A percentile compares a stretch with the other conserved stretches of the same genome.
phyloP scores from a whole-genome alignment of 1,139 yeast genomes.

The Scheffersomyces insectosa region DNA sequence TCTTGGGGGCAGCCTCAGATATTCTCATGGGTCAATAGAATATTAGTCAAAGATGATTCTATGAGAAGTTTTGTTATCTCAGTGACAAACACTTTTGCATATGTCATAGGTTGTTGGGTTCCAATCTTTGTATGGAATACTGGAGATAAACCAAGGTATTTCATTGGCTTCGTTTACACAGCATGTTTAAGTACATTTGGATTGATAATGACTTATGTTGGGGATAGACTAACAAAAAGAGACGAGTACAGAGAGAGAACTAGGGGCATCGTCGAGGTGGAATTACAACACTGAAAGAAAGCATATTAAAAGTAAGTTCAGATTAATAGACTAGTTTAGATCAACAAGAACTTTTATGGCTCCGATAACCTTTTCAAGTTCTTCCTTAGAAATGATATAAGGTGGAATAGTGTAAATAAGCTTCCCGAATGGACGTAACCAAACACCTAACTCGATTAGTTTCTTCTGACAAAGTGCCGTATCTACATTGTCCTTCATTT shows the following conservation, averaged over 20 bases:
- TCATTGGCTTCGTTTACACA: slow-evolving; percentile 52
- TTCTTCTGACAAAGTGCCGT: slow-evolving; percentile 15
- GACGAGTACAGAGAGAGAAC: slow-evolving; percentile 5
- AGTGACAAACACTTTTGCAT: slow-evolving; percentile 51
- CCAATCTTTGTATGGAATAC: slow-evolving; percentile 36
- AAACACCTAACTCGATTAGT: slow-evolving; percentile 18
- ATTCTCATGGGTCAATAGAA: slow-evolving; percentile 57
- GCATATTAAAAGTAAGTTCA: neutral
- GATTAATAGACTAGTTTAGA: neutral
- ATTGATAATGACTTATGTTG: slow-evolving; percentile 29
- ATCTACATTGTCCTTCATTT: slow-evolving; percentile 18
- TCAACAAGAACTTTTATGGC: neutral
- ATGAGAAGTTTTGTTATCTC: slow-evolving; percentile 53
- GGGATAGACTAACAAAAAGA: slow-evolving; percentile 9
- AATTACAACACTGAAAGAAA: neutral
- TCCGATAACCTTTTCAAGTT: slow-evolving; percentile 3
- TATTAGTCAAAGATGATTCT: slow-evolving; percentile 46
- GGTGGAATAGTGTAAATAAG: slow-evolving; percentile 27
- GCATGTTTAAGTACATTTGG: slow-evolving; percentile 47
- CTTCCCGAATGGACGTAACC: slow-evolving; percentile 24
- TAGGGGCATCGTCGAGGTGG: neutral
- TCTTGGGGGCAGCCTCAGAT: slow-evolving; percentile 45
- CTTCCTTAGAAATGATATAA: slow-evolving; percentile 16
- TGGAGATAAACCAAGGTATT: slow-evolving; percentile 48
- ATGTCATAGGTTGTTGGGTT: slow-evolving; percentile 52